phyloP scores from a whole-genome alignment of 768 basidiomycete genomes.

The Lactarius akahatsu region DNA sequence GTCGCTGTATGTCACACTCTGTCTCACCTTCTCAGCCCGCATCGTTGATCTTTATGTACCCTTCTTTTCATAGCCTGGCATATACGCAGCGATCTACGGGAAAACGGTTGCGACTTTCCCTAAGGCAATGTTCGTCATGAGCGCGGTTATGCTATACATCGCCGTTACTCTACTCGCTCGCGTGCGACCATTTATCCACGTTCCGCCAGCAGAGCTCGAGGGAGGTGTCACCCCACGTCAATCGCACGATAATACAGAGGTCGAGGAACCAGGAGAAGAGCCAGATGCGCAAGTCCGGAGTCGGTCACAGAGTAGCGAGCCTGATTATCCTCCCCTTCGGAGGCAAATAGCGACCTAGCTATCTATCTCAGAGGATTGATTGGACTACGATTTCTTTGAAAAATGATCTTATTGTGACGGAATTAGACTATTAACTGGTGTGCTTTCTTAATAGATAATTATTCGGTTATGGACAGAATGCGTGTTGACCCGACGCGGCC shows the following conservation, averaged over 20 bases:
- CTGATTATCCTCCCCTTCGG: not conserved
- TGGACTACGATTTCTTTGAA: not conserved
- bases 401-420: not conserved
- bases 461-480: not conserved
- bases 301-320: not conserved
- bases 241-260: not conserved
- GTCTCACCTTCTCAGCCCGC: not conserved
- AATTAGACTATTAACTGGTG: not conserved
- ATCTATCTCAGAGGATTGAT: conserved; percentile 20
- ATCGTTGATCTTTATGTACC: not conserved
- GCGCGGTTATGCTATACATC: conserved; percentile 25
- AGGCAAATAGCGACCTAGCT: conserved; percentile 1
- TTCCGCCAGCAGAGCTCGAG: conserved; percentile 19
- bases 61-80: conserved; percentile 24
- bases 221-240: not conserved
- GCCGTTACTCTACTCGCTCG: conserved; percentile 24
- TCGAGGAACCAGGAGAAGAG: not conserved
- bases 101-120: conserved; percentile 27
- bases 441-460: not conserved
- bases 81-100: conserved; percentile 28
- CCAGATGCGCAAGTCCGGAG: not conserved
- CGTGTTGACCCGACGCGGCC: not conserved
- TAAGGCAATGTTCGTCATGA: conserved; percentile 29
- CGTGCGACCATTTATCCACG: conserved; percentile 28
- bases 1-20: conserved; percentile 22